Base-by-base conservation (phyloP, 2,329 filamentous ascomycete species). In the Diaporthe eres region DNA sequence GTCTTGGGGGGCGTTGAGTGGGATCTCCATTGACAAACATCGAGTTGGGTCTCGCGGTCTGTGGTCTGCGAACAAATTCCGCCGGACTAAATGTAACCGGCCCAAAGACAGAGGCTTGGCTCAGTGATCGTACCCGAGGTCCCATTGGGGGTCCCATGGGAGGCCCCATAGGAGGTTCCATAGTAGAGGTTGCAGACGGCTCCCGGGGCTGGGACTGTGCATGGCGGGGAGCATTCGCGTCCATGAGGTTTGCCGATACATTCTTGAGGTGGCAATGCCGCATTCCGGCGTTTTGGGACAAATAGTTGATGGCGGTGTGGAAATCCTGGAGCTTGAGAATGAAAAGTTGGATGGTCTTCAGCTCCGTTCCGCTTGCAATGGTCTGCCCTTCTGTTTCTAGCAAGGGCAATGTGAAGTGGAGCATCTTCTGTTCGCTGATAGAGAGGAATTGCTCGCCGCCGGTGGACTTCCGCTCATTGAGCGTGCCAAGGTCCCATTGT, bases 401-500 rank as follows among this genome's bases (percentile, higher is more conserved):
- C 13, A 51, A n/a, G n/a, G 75, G 75, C n/a, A 77, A 25, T 13
- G 19, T 58, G 44, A 77, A 28, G 19, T 72, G 42, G 12, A 77
- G 51, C 37, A 68, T 39, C 60, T 68, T 72, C 19, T 31, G 49
- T 4, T 72, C 57, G 17, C 17, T 31, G 17, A 22, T 25, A 28
- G 68, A 42, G 25, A 25, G 42, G 6, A 76, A 76, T 5, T 49
- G 44, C 8, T 51, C 44, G 28, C 22, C 61, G 34, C 47, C 70
- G 3, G 39, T 39, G 12, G 61, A 57, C 4, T 72, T 12, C 4
- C 42, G 60, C 5, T 68, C 25, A 5, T 34, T 31, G 12, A 72
- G 60, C 15, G 55, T 31, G 39, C 10, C 44, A 15, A 75, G 73
- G n/a, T 77, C 73, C 75, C 75, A 77, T 31, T 58, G 22, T 42